Conservation (phyloP, 495 filamentous ascomycete genomes). For the Recurvomyces mirabilis region DNA sequence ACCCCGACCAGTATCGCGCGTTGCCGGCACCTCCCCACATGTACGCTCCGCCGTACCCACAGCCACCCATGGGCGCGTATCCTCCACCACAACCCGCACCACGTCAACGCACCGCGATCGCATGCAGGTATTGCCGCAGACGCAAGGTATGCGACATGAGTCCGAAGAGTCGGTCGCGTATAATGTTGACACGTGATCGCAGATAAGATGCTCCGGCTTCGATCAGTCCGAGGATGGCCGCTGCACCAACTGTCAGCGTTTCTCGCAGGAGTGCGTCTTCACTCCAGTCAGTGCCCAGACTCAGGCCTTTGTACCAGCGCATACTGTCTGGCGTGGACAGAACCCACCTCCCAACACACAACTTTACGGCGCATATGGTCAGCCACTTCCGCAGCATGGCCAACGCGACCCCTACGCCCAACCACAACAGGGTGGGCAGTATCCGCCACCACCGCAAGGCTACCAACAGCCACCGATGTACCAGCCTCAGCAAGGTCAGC, state of each 20-base stretch:
- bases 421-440: conserved; percentile 40
- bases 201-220: conserved; percentile 82
- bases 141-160: conserved; percentile 51
- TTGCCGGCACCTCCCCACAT: conserved; percentile 20
- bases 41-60: conserved; percentile 19
- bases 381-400: conserved; percentile 45
- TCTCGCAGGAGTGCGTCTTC: conserved; percentile 79
- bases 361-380: conserved; percentile 67
- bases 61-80: conserved; percentile 19
- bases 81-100: conserved; percentile 48
- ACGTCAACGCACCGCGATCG: conserved; percentile 70
- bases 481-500: conserved; percentile 25
- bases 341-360: conserved; percentile 28
- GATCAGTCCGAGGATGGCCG: conserved; percentile 65
- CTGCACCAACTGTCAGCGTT: conserved; percentile 68
- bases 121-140: conserved; percentile 72
- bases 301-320: conserved; percentile 74
- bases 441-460: conserved; percentile 22
- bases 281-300: conserved; percentile 74
- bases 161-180: not conserved
- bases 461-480: conserved; percentile 16
- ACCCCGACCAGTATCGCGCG: conserved; percentile 24
- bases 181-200: conserved; percentile 10
- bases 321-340: conserved; percentile 42
- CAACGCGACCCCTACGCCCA: conserved; percentile 16